Evolutionary conservation across 1,139 yeast genomes (phyloP).

Genomic region (Debaryomyces singareniensis): DNA sequence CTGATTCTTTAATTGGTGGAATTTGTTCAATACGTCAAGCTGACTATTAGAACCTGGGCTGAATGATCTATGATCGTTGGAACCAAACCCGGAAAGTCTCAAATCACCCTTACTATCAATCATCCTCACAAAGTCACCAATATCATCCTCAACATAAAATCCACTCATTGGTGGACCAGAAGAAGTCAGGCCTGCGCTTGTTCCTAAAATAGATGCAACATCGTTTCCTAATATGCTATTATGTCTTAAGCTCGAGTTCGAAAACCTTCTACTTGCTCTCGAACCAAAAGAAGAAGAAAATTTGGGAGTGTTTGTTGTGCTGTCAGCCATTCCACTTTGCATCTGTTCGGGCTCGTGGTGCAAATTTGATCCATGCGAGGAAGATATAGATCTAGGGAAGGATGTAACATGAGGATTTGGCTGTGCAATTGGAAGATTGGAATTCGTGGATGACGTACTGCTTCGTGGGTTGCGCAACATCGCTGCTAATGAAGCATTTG

Average conservation of each 20-base stretch:
- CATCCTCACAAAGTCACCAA: constrained; percentile 74
- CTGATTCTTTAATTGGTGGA: constrained; percentile 32
- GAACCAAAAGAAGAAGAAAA: constrained; percentile 56
- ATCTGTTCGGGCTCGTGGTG: constrained; percentile 19
- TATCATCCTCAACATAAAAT: constrained; percentile 56
- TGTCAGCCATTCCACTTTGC: constrained; percentile 15
- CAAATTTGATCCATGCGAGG: constrained; percentile 33
- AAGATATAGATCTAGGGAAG: constrained; percentile 34
- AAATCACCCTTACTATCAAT: constrained; percentile 63
- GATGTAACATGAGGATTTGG: constrained; percentile 13
- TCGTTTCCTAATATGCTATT: constrained; percentile 19
- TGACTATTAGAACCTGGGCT: constrained; percentile 9
- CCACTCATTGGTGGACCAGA: constrained; percentile 37
- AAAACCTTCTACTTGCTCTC: constrained; percentile 39
- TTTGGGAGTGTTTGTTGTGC: constrained; percentile 30
- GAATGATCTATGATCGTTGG: constrained; percentile 7
- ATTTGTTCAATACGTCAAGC: constrained; percentile 28
- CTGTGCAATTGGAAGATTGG: constrained; percentile 23
- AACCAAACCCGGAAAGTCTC: constrained; percentile 19
- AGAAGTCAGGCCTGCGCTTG: constrained; percentile 33
- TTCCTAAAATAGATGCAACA: constrained; percentile 22
- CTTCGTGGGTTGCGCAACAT: constrained; percentile 44
- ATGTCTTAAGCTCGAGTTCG: constrained; percentile 31
- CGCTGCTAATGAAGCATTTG: constrained; percentile 52
- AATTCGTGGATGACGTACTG: constrained; percentile 23